Evolutionary conservation across 106 monocot genomes (phyloP), one percentile per base, ranked within the genome.

Genomic region (Dendrobium catenatum): DNA sequence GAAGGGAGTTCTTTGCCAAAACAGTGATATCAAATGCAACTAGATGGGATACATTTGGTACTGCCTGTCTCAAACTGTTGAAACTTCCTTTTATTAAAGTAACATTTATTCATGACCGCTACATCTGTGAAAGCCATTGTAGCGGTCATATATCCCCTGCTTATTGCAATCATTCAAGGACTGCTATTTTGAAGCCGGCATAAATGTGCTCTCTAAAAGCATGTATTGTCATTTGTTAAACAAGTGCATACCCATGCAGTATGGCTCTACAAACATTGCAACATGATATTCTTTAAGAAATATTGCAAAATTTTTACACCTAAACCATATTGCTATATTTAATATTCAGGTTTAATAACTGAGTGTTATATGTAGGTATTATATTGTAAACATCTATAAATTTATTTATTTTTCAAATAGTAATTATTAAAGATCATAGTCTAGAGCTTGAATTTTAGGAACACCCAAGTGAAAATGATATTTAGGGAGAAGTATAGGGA

Each of bases 21-120:
- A 91, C 89, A 42, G 87, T 98, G 66, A 91, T 98, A 88, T 98
- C 98, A 56, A 98, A 98, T 88, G 98, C 98, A 42, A 98, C 98
- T 31, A 93, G 98, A 98, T 98, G 98, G 98, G 98, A 98, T 83
- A 98, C 98, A 58, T 98, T 98, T 82, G 98, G 98, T 98, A 93
- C 81, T 80, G 24, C 55, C 31, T 70, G 33, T 27, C 37, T 76
- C 26, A 26, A 24, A 55, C 9, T 77, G 26, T 17, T 75, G 46
- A 24, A 11, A 11, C 48, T 13, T 76, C 24, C 49, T 43, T 49
- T 48, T 3, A 24, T 49, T 49, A 26, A 49, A 76, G 49, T 10
- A 76, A 6, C 4, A 18, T 43, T 75, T 75, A 46, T 44, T 76
- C 27, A 27, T 49, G 48, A 76, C 26, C 5, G 17, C 76, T 49